phyloP scores from a whole-genome alignment of 176 grass and related monocot species.

The Rhynchospora pubera region DNA sequence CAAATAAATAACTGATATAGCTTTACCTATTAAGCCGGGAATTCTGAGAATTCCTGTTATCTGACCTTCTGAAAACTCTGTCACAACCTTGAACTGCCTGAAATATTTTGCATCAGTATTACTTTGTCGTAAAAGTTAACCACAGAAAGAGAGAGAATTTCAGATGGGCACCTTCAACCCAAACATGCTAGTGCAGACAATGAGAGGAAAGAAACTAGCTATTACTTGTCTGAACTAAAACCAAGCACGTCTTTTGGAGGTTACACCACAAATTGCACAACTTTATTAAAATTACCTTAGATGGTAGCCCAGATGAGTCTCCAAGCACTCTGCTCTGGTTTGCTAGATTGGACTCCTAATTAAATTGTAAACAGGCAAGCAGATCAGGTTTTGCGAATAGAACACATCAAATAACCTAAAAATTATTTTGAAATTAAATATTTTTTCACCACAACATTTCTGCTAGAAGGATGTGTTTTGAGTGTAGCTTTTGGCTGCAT shows the following conservation, averaged over 20 bases:
- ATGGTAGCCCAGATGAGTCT: not conserved
- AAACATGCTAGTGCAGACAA: not conserved
- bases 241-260: not conserved
- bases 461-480: constrained; percentile 25
- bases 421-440: not conserved
- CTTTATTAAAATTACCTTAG: not conserved
- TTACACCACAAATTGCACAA: not conserved
- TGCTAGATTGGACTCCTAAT: constrained; percentile 18
- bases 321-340: not conserved
- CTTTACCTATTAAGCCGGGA: constrained; percentile 16
- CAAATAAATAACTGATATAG: not conserved
- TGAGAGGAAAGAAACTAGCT: not conserved
- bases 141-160: not conserved
- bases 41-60: constrained; percentile 9
- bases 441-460: constrained; percentile 32
- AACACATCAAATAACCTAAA: not conserved
- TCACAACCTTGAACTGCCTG: not conserved
- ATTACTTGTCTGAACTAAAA: not conserved
- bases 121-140: not conserved
- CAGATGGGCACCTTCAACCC: not conserved
- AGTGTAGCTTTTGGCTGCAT: constrained; percentile 1
- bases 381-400: not conserved
- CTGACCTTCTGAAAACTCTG: constrained; percentile 9
- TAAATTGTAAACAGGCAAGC: not conserved
- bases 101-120: constrained; percentile 7